Evolutionary conservation across 345 rosid species (phyloP).

Genomic region (Citrus mangshanensis): DNA sequence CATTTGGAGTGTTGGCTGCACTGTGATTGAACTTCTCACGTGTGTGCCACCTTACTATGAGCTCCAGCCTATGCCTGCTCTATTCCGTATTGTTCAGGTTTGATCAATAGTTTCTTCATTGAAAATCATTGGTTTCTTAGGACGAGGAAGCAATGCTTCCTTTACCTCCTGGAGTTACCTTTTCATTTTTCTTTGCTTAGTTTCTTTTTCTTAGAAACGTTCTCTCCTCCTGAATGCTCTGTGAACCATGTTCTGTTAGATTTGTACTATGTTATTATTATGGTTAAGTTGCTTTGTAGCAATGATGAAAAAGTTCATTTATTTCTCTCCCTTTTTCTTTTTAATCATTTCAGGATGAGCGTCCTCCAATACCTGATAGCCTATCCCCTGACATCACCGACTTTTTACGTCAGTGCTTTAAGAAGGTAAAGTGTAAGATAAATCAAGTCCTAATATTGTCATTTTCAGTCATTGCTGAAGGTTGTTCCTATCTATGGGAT

Average conservation of each 20-base stretch:
- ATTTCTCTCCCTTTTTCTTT: slow-evolving; percentile 1
- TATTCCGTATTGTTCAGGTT: slow-evolving; percentile 98
- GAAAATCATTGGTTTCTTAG: not conserved
- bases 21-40: slow-evolving; percentile 95
- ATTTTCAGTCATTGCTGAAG: not conserved
- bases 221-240: slow-evolving; percentile 1
- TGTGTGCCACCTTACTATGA: slow-evolving; percentile 99
- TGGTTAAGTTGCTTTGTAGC: not conserved
- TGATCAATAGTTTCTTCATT: slow-evolving; percentile 10
- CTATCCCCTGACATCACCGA: slow-evolving; percentile 95
- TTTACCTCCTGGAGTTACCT: slow-evolving; percentile 1
- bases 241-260: not conserved
- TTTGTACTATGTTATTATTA: not conserved
- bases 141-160: slow-evolving; percentile 1
- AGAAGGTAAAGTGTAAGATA: slow-evolving; percentile 61
- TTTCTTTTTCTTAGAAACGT: not conserved
- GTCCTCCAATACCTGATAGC: slow-evolving; percentile 96
- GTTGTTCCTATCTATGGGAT: not conserved
- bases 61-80: slow-evolving; percentile 97
- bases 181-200: not conserved
- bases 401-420: slow-evolving; percentile 91
- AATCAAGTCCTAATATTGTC: not conserved
- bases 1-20: slow-evolving; percentile 99
- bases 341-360: slow-evolving; percentile 63
- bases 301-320: not conserved